These are phyloP conservation scores for Chrysosporium keratinophilum DNA, from an alignment of 2,329 filamentous ascomycete species.

Conservation along the genomic window DNA sequence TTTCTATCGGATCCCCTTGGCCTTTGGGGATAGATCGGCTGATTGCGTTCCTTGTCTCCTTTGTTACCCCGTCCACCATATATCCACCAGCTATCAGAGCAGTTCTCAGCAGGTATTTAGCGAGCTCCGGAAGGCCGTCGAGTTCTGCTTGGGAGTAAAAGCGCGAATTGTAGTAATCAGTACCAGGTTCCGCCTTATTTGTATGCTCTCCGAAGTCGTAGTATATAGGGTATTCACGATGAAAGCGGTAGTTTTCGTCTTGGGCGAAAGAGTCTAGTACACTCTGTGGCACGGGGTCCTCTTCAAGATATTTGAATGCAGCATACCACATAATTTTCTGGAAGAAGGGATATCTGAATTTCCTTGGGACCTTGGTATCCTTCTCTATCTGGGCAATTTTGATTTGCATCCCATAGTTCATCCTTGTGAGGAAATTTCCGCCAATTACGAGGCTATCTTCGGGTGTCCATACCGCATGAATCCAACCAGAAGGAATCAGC, in stretches of 20 bases:
- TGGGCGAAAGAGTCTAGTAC: conserved; percentile 47
- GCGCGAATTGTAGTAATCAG: conserved; percentile 47
- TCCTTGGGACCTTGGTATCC: conserved; percentile 53
- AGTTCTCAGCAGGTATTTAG: conserved; percentile 52
- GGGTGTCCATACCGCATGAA: conserved; percentile 61
- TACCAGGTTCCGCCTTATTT: conserved; percentile 42
- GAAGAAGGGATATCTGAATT: conserved; percentile 58
- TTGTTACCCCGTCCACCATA: conserved; percentile 49
- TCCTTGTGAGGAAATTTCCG: conserved; percentile 57
- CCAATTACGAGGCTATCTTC: conserved; percentile 60
- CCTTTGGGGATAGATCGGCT: conserved; percentile 54
- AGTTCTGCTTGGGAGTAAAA: conserved; percentile 55
- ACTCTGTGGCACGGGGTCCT: conserved; percentile 51
- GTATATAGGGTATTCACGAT: conserved; percentile 47
- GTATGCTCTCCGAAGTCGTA: conserved; percentile 48
- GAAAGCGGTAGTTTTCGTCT: conserved; percentile 44
- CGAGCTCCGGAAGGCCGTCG: conserved; percentile 49
- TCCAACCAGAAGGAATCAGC: conserved; percentile 62
- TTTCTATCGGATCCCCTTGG: conserved; percentile 50
- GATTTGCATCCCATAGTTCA: conserved; percentile 58
- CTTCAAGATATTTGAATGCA: conserved; percentile 52
- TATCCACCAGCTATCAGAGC: conserved; percentile 52
- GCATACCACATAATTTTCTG: conserved; percentile 61
- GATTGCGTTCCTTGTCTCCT: conserved; percentile 49
- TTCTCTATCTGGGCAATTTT: conserved; percentile 57